Base-by-base conservation (phyloP, 129 eudicot genomes). In the Tanacetum coccineum region DNA sequence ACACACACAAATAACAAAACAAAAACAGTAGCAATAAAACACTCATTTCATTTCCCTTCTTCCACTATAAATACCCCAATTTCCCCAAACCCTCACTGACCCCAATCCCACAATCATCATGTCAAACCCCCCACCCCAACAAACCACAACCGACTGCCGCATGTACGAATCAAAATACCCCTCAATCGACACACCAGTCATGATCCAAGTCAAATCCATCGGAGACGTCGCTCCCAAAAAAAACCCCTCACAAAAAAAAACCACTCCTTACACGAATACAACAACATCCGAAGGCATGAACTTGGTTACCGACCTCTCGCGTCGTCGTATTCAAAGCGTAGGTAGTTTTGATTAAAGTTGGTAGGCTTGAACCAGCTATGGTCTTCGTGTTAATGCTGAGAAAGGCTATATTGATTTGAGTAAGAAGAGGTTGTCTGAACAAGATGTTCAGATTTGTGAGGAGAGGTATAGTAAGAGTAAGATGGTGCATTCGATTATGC, bases 401-500 rank as follows among this genome's bases (percentile, higher is more conserved):
- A 86, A 86, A 70, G 93, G 93, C 0, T 83, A 86, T 75, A 86
- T 86, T 39, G 93, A 86, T 80, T 74, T 86, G 61, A 86, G 93
- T 65, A 86, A 86, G 18, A 81, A 84, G 53, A 75, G 93, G 84
- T 64, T 86, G 14, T 80, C 88, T 28, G 93, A 86, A 44, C 88
- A 86, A 73, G 93, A 86, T 75, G 50, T 86, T 36, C 78, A 72
- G 62, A 26, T 74, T 4, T 86, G 93, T 39, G 93, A 86, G 51
- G 93, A 86, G 77, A 74, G 71, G 75, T 86, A 68, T 36, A 83
- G 82, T 66, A 86, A 85, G 83, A 85, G 91, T 70, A 85, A 85
- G 83, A 87, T 85, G 68, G 91, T 85, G 48, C 91, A 85, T 71
- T 85, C 91, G 3, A 85, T 85, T 62, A 82, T 85, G 91, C 83